Conservation (phyloP, 2,329 filamentous ascomycete species). For the Rhynchosporium agropyri region DNA sequence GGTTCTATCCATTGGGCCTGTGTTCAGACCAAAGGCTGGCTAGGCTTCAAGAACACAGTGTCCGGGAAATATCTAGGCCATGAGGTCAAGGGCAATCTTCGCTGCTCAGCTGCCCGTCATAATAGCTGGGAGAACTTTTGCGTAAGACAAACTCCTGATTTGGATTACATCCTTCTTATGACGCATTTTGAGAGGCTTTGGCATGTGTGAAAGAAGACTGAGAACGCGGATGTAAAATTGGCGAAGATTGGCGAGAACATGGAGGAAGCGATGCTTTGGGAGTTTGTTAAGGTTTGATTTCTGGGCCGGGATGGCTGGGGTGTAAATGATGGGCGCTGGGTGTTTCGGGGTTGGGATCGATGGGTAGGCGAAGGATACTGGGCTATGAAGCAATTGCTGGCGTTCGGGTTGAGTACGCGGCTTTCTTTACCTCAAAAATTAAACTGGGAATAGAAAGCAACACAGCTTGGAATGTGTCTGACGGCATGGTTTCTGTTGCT, state of each 20-base stretch:
- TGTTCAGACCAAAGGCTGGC: slow-evolving; percentile 33
- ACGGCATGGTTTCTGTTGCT: no score
- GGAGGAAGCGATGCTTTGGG: slow-evolving; percentile 28
- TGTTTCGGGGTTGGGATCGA: neutral
- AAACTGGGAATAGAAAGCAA: no score
- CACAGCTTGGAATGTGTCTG: no score
- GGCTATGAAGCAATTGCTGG: no score
- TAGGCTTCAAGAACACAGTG: slow-evolving; percentile 28
- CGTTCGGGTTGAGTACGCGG: no score
- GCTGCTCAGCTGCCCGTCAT: slow-evolving; percentile 25
- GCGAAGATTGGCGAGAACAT: slow-evolving; percentile 28
- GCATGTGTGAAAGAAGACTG: slow-evolving; percentile 26
- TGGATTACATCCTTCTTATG: slow-evolving; percentile 33
- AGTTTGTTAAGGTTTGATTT: slow-evolving; percentile 30
- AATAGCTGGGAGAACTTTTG: slow-evolving; percentile 33
- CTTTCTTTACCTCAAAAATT: no score
- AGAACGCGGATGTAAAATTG: slow-evolving; percentile 25
- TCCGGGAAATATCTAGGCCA: slow-evolving; percentile 32
- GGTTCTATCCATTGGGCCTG: slow-evolving; percentile 33
- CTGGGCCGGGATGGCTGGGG: neutral
- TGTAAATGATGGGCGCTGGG: neutral
- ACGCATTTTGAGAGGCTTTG: slow-evolving; percentile 34
- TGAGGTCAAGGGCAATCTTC: slow-evolving; percentile 22
- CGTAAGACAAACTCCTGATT: slow-evolving; percentile 29
- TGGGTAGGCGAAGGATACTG: no score